A percentile compares a stretch with the other conserved stretches of the same genome.
These are phyloP conservation scores for Kentomonas sorsogonicus DNA, from an alignment of 208 protist species.

Conservation along the genomic window DNA sequence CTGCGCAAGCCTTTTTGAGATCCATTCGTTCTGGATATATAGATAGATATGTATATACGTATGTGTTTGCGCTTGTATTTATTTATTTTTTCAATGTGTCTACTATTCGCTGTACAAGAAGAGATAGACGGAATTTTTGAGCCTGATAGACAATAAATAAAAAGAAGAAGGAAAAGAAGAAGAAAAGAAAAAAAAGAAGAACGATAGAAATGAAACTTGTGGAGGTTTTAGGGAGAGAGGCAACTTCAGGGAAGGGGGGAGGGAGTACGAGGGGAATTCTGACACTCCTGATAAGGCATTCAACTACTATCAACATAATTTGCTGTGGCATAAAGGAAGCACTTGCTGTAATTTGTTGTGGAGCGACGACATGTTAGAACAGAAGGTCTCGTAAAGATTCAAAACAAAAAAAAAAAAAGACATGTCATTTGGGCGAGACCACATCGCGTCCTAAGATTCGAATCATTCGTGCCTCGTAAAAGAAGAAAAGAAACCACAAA, in stretches of 20 bases:
- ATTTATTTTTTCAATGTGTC: not conserved
- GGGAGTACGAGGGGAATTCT: not conserved
- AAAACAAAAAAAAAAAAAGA: conserved; percentile 15
- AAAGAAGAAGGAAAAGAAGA: not conserved
- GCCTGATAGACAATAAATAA: not conserved
- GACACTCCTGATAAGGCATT: not conserved
- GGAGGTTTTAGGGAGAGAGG: conserved; percentile 2
- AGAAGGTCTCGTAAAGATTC: not conserved
- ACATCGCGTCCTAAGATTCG: not conserved
- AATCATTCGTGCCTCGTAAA: conserved; percentile 6
- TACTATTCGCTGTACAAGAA: not conserved
- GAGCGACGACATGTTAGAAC: not conserved
- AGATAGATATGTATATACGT: not conserved
- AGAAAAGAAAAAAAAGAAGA: conserved; percentile 8
- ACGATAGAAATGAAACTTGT: not conserved
- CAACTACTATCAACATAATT: not conserved
- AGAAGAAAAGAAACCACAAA: conserved; percentile 6
- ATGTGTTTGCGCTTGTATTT: not conserved
- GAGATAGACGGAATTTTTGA: not conserved
- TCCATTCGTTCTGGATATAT: not conserved
- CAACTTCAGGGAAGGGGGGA: not conserved
- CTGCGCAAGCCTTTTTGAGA: not conserved
- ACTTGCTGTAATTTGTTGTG: not conserved
- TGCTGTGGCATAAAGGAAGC: not conserved
- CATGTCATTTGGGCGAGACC: conserved; percentile 10